A percentile compares a stretch with the other conserved stretches of the same genome.
phyloP scores from a whole-genome alignment of 2,329 filamentous ascomycete genomes.

The Endocalyx cinctus region DNA sequence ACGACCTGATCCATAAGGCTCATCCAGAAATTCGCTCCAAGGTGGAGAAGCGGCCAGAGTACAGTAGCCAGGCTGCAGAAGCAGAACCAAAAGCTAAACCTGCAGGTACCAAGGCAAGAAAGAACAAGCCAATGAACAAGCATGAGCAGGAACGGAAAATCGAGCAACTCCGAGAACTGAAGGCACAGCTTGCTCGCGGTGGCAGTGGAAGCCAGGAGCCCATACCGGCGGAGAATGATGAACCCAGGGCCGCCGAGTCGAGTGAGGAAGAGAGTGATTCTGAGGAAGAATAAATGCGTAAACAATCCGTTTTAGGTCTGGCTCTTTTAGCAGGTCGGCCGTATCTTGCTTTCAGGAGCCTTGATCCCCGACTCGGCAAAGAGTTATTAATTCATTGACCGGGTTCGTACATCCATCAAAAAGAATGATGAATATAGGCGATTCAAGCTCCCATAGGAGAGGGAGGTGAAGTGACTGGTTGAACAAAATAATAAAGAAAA shows the following conservation, averaged over 20 bases:
- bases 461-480: no score
- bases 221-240: slow-evolving; percentile 18
- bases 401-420: no score
- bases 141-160: slow-evolving; percentile 66
- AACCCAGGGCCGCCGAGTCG: slow-evolving; percentile 17
- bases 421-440: no score
- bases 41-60: slow-evolving; percentile 29
- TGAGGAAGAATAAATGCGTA: slow-evolving; percentile 24
- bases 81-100: slow-evolving; percentile 20
- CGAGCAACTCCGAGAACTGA: slow-evolving; percentile 55
- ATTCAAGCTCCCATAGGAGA: no score
- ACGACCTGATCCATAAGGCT: slow-evolving; percentile 36
- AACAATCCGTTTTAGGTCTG: no score
- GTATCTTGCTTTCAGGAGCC: no score
- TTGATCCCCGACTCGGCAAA: no score
- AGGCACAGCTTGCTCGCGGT: slow-evolving; percentile 44
- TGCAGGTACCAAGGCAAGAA: slow-evolving; percentile 54
- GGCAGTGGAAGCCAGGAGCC: slow-evolving; percentile 38
- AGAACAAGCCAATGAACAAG: slow-evolving; percentile 76
- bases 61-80: slow-evolving; percentile 18
- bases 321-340: no score
- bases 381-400: no score
- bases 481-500: no score
- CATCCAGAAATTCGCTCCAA: slow-evolving; percentile 32
- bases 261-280: slow-evolving; percentile 25